Evolutionary conservation across 768 basidiomycete genomes (phyloP).

Genomic region (Leccinum fibrillosum): DNA sequence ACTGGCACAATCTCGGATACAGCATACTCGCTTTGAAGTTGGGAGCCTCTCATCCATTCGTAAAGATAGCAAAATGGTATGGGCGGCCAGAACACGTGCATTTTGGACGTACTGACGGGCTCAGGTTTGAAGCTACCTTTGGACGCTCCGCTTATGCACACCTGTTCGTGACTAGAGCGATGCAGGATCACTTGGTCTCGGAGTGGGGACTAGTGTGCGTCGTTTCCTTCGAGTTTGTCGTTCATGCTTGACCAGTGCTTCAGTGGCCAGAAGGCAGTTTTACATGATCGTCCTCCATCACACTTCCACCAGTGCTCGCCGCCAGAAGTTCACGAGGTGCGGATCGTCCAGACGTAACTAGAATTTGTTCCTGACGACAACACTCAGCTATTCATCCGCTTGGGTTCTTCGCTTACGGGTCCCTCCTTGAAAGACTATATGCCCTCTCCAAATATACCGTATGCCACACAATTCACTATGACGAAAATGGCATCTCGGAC

Average conservation of each 20-base stretch:
- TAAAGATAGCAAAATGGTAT: conserved; percentile 75
- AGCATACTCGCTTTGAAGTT: conserved; percentile 85
- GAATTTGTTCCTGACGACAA: conserved; percentile 1
- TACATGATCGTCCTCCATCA: conserved; percentile 88
- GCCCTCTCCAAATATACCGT: conserved; percentile 48
- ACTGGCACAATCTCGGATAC: conserved; percentile 99
- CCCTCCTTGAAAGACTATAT: conserved; percentile 46
- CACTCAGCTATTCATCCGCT: conserved; percentile 48
- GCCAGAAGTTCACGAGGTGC: conserved; percentile 74
- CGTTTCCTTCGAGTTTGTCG: neutral
- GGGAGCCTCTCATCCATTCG: conserved; percentile 65
- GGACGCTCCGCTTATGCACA: conserved; percentile 84
- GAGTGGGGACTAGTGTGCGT: conserved; percentile 79
- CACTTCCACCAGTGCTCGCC: conserved; percentile 73
- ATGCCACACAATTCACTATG: conserved; percentile 61
- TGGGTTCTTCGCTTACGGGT: conserved; percentile 38
- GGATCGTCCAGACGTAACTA: conserved; percentile 8
- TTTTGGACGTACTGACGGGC: neutral
- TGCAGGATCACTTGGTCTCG: conserved; percentile 66
- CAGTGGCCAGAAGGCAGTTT: conserved; percentile 75
- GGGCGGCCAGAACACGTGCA: neutral
- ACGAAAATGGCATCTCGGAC: conserved; percentile 19
- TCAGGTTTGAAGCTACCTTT: conserved; percentile 81
- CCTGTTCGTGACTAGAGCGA: conserved; percentile 88
- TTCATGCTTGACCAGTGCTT: conserved; percentile 3